Conservation (phyloP, 1,284 basidiomycete species). For the Volvariella volvacea region DNA sequence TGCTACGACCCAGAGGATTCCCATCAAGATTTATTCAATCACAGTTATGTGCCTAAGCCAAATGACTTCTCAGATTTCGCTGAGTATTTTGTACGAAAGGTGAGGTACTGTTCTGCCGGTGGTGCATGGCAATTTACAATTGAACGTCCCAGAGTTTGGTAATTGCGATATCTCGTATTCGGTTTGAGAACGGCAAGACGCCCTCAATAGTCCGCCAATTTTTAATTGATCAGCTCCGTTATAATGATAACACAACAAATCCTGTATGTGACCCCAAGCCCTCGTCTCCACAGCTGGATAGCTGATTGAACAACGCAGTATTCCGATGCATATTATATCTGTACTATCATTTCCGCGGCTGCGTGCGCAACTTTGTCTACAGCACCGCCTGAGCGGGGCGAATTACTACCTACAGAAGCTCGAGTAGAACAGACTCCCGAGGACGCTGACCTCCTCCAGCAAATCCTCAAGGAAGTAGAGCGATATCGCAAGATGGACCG, state of each 20-base stretch:
- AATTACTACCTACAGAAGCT: conserved; percentile 64
- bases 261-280: conserved; percentile 43
- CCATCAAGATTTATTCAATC: conserved; percentile 75
- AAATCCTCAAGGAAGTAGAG: conserved; percentile 77
- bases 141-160: conserved; percentile 53
- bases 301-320: conserved; percentile 41
- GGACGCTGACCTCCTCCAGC: conserved; percentile 61
- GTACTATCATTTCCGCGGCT: conserved; percentile 79
- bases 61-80: conserved; percentile 92
- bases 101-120: conserved; percentile 17
- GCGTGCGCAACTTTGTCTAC: conserved; percentile 73
- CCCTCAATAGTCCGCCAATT: conserved; percentile 87
- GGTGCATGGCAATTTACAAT: conserved; percentile 7
- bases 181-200: conserved; percentile 82
- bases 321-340: conserved; percentile 89
- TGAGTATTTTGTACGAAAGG: conserved; percentile 94
- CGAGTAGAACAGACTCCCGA: conserved; percentile 57
- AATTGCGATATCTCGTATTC: conserved; percentile 77
- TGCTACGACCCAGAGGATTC: conserved; percentile 83
- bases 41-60: conserved; percentile 84
- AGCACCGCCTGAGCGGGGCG: conserved; percentile 69
- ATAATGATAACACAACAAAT: conserved; percentile 95
- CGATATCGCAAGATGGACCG: conserved; percentile 93
- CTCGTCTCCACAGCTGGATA: conserved; percentile 9
- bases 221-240: conserved; percentile 84